Conservation (phyloP, 2,329 filamentous ascomycete genomes). For the Calonectria honghensis region DNA sequence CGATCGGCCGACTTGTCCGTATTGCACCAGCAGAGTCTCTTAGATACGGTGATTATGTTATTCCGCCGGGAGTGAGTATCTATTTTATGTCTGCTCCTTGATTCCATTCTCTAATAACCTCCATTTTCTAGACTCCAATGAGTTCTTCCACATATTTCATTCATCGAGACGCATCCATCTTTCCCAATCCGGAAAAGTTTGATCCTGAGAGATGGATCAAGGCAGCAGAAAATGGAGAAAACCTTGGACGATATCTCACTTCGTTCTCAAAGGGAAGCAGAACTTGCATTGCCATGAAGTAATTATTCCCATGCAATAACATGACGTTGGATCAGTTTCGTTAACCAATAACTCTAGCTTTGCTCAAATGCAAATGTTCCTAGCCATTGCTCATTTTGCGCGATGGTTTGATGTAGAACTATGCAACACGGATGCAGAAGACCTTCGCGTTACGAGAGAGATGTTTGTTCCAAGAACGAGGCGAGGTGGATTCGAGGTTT, state of each 20-base stretch:
- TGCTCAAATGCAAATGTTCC: background rate
- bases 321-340: no score
- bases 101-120: background rate
- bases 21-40: constrained; percentile 3
- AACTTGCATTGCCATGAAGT: constrained; percentile 1
- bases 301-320: background rate
- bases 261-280: background rate
- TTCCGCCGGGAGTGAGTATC: background rate
- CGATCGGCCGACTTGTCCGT: background rate
- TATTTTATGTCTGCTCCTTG: no score
- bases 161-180: background rate
- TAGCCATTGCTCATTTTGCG: background rate
- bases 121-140: background rate
- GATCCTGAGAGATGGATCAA: background rate
- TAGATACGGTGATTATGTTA: background rate
- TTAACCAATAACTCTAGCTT: background rate
- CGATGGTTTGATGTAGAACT: constrained; percentile 6
- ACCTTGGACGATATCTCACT: background rate
- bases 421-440: background rate
- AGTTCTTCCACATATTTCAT: background rate
- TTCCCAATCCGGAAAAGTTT: background rate
- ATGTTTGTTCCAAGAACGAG: constrained; percentile 1
- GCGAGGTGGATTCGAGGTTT: background rate
- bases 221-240: background rate
- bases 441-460: background rate